Evolutionary conservation across 169 alveolate species (phyloP), one percentile per base, ranked within the genome.

Genomic region (Plasmodium inui): DNA sequence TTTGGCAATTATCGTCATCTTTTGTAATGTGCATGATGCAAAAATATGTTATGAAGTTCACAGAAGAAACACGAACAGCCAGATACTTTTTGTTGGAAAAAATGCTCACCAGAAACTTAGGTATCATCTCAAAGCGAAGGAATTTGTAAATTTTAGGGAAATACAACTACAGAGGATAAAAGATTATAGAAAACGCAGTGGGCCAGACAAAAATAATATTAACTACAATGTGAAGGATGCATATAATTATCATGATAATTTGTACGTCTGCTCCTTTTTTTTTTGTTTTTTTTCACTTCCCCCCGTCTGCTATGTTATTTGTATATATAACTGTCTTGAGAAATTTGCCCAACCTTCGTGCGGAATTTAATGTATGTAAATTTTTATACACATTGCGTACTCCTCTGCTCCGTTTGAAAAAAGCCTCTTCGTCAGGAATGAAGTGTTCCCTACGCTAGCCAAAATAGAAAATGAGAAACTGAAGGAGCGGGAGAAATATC

Each of bases 381-480:
- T 30, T 37, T 76, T 22, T 32, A 22, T 50, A n/a, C 70, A 79
- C 22, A 73, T 79, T 79, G 85, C 10, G 71, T 79, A 32, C 55
- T 61, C 30, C 72, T 28, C 39, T 50, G 41, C 26, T 41, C 53
- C 50, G 8, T 70, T 70, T 83, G 37, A 76, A 26, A 76, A 26
- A 86, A 86, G 93, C 4, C 93, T 86, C 41, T 86, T 86, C 39
- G 93, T 86, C 17, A 86, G 88, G 82, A 86, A 78, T 46, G 93
- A 86, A 86, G 93, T 86, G 44, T 39, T 86, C n/a, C 93, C 93
- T 61, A 86, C 86, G 6, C 30, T 86, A 78, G 93, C 93, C 12
- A 86, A 86, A 86, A 86, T 86, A 86, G 93, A 86, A 78, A 74
- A 76, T 76, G 93, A 86, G 19, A 73, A 86, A 55, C 41, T 86